Conservation (phyloP, 495 filamentous ascomycete genomes). For the Neurospora pannonica region DNA sequence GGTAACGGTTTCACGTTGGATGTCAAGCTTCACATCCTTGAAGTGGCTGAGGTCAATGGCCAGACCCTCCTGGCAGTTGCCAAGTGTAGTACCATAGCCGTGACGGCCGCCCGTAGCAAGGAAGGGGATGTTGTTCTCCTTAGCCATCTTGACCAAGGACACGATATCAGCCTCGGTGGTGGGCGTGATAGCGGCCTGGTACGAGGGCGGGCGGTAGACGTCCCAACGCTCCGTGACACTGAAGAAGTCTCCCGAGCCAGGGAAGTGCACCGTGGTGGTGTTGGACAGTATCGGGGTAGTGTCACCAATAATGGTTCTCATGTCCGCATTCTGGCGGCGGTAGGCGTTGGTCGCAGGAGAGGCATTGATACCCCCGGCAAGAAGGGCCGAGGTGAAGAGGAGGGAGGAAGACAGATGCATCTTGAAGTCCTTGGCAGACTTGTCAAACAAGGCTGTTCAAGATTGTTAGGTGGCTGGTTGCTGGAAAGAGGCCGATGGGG, state of each 20-base stretch:
- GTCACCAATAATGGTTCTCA: background rate
- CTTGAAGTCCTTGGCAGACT: background rate
- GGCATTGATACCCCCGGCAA: background rate
- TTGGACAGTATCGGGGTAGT: background rate
- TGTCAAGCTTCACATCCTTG: constrained; percentile 18
- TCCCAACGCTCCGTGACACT: background rate
- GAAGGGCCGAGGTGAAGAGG: background rate
- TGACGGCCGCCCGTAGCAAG: constrained; percentile 11
- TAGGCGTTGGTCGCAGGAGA: background rate
- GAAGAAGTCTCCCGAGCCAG: background rate
- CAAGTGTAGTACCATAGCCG: constrained; percentile 1
- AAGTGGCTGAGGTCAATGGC: constrained; percentile 24
- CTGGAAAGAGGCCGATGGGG: background rate
- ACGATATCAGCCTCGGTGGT: background rate
- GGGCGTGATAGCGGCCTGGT: background rate
- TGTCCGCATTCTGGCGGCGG: background rate
- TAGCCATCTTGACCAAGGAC: background rate
- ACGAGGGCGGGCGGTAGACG: background rate
- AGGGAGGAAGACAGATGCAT: background rate
- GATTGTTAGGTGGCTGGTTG: background rate
- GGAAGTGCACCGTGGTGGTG: background rate
- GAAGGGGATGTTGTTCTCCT: constrained; percentile 3
- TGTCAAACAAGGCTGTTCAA: background rate
- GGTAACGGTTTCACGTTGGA: background rate
- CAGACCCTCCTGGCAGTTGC: constrained; percentile 14